phyloP scores from a whole-genome alignment of 2,329 filamentous ascomycete genomes.

The Calcarisporium arbuscula region DNA sequence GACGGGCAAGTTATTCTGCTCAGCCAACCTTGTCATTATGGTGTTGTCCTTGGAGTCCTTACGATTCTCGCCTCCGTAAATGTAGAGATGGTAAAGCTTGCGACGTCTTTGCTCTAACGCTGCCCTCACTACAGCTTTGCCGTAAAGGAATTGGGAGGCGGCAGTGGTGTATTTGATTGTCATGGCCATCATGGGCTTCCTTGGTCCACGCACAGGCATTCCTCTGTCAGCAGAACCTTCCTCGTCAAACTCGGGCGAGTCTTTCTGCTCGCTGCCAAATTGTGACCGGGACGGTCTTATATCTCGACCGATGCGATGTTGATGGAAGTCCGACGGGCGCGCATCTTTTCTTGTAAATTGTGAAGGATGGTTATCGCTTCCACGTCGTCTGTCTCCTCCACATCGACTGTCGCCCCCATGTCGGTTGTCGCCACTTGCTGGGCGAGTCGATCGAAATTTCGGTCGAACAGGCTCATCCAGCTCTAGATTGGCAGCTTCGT shows the following conservation, averaged over 20 bases:
- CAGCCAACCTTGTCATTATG: conserved; percentile 40
- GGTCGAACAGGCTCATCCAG: conserved; percentile 20
- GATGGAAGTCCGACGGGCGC: too few relatives aligned
- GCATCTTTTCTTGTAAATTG: too few relatives aligned
- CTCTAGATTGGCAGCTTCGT: conserved; percentile 17
- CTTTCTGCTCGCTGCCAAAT: too few relatives aligned
- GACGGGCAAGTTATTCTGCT: conserved; percentile 44
- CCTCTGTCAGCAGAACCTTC: too few relatives aligned
- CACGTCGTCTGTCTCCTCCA: too few relatives aligned
- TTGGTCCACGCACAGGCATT: conserved; percentile 14
- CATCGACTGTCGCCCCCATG: too few relatives aligned
- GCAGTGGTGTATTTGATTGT: conserved; percentile 63
- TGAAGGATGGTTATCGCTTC: too few relatives aligned
- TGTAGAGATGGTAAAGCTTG: conserved; percentile 77
- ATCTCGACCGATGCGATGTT: too few relatives aligned
- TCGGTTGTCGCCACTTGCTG: too few relatives aligned
- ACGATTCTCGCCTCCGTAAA: conserved; percentile 56
- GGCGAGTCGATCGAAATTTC: background rate
- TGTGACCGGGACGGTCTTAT: too few relatives aligned
- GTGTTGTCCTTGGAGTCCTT: conserved; percentile 41
- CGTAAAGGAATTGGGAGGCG: conserved; percentile 88
- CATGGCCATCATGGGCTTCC: conserved; percentile 28
- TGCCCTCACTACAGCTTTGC: conserved; percentile 71
- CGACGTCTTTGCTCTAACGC: conserved; percentile 63
- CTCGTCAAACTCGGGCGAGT: too few relatives aligned